Base-by-base conservation (phyloP, 23 red algal species). In the Chondrus crispus region DNA sequence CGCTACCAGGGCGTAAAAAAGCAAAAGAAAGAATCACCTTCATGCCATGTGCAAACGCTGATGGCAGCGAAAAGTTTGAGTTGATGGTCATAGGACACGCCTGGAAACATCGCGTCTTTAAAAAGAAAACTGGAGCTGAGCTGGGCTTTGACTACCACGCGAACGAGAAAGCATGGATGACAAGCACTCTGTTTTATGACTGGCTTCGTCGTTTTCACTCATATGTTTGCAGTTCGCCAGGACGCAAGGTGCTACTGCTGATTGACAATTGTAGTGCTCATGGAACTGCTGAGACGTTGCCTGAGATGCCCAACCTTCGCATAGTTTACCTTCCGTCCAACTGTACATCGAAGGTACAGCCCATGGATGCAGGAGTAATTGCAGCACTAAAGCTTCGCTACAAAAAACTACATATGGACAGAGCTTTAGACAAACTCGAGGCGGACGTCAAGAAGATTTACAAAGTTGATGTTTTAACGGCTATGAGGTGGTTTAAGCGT, bases 131-230 rank as follows among this genome's bases (percentile, higher is more conserved):
- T 26, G 44, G 44, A 44, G n/a, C n/a, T n/a, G 26, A 77, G 28
- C 71, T 77, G 26, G 71, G 26, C 1, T 38, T 77, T 46, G 71
- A 77, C 26, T 77, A 77, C 44, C 44, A 38, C 38, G 32, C 44
- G 1, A 77, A 76, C 71, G 19, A 38, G 10, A 77, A 77, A 40
- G 71, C 71, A 1, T 77, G 71, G 71, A 77, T 77, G 71, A 77
- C 37, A 7, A 10, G n/a, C 8, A 22, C 26, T 46, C 71, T 77
- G 38, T 77, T 77, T 77, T 37, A 38, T 8, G 71, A 26, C 24
- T 48, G 71, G 71, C 12, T 77, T 20, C 26, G 38, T 10, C 9
- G 26, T 20, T 77, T 77, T 40, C 38, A 77, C 7, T 26, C n/a
- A 42, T 77, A 77, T 37, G 20, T 77, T 48, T 26, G 26, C 26